Evolutionary conservation across 139 green algal species (phyloP).

Genomic region (Dunaliella sp.): DNA sequence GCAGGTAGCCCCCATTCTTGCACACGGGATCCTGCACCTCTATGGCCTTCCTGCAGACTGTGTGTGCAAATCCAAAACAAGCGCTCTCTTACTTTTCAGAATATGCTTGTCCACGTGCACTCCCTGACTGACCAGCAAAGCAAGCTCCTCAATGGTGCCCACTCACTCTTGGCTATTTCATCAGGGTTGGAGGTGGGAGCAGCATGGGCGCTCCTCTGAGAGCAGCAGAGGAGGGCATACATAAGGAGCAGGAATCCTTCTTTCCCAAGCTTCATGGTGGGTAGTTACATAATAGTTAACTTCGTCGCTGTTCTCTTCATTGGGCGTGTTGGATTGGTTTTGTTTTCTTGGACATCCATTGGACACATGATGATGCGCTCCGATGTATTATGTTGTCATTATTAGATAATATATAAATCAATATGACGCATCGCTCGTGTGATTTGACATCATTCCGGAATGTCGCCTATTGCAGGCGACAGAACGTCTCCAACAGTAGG

Average conservation of each 20-base stretch:
- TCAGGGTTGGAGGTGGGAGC: conserved; percentile 15
- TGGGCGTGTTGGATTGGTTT: background rate
- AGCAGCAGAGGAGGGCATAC: background rate
- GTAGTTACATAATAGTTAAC: background rate
- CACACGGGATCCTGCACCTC: conserved; percentile 47
- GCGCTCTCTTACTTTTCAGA: background rate
- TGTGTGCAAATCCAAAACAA: conserved; percentile 3
- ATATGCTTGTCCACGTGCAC: no score
- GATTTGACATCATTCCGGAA: no score
- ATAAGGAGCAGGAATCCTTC: background rate
- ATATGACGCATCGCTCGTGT: no score
- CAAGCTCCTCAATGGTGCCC: background rate
- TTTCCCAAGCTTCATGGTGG: background rate
- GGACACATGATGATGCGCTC: no score
- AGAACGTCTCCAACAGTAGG: no score
- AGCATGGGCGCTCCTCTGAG: background rate
- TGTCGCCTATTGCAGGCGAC: no score
- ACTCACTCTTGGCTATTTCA: conserved; percentile 18
- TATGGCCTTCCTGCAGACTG: conserved; percentile 37
- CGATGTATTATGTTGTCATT: no score
- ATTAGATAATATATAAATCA: no score
- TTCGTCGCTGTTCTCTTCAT: background rate
- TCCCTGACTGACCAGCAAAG: background rate
- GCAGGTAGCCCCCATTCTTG: conserved; percentile 55
- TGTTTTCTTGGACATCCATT: no score